Evolutionary conservation across 148 eudicot species (phyloP).

Genomic region (Camellia japonica): DNA sequence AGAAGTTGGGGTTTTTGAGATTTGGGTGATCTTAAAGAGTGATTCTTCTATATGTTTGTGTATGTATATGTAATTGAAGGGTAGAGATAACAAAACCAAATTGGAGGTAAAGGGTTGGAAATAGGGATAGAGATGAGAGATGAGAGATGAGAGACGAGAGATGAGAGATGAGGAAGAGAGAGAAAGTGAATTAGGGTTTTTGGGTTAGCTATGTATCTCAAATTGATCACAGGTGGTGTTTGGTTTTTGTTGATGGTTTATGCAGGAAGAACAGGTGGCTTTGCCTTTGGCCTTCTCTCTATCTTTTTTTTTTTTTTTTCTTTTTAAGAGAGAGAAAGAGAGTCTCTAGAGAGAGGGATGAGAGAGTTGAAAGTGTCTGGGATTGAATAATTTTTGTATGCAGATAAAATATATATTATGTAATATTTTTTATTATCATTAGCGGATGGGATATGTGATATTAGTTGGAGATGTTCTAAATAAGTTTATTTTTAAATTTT

Average conservation of each 20-base stretch:
- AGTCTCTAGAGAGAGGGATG: slow-evolving; percentile 9
- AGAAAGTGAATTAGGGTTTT: slow-evolving; percentile 26
- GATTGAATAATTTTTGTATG: too few relatives aligned
- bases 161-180: background rate
- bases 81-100: slow-evolving; percentile 30
- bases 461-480: too few relatives aligned
- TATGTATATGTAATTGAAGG: background rate
- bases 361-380: background rate
- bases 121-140: slow-evolving; percentile 7
- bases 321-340: slow-evolving; percentile 2
- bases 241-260: slow-evolving; percentile 28
- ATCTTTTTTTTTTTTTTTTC: background rate
- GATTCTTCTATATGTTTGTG: background rate
- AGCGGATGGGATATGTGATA: too few relatives aligned
- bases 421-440: too few relatives aligned
- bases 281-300: slow-evolving; percentile 11
- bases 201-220: background rate
- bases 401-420: too few relatives aligned
- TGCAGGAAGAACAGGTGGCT: slow-evolving; percentile 21
- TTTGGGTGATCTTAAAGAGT: slow-evolving; percentile 15
- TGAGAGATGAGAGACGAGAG: background rate
- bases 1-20: slow-evolving; percentile 13
- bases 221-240: slow-evolving; percentile 19
- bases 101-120: slow-evolving; percentile 1
- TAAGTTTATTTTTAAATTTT: too few relatives aligned